Conservation (phyloP, 108 stramenopile species). For the Stephanodiscus minutulus region DNA sequence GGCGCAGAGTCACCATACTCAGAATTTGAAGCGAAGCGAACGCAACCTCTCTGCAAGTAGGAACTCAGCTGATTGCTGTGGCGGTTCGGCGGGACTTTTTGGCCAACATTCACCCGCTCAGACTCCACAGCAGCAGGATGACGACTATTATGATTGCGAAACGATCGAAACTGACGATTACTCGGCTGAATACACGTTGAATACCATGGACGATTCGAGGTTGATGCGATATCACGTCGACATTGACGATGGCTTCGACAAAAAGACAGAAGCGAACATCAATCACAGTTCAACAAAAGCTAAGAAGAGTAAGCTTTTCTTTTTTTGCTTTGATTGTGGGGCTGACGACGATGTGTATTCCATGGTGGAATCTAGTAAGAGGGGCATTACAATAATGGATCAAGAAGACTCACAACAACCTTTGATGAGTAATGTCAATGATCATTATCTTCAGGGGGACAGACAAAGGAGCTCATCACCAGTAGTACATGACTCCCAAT, state of each 20-base stretch:
- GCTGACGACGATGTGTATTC: constrained; percentile 5
- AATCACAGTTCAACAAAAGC: not conserved
- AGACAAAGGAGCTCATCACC: not conserved
- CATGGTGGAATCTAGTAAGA: constrained; percentile 6
- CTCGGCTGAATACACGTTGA: constrained; percentile 39
- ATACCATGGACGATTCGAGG: constrained; percentile 17
- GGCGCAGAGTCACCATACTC: constrained; percentile 32
- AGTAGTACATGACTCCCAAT: not conserved
- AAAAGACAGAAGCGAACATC: not conserved
- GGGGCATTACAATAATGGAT: not conserved
- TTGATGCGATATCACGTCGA: not conserved
- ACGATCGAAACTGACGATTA: constrained; percentile 44
- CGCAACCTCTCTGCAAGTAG: constrained; percentile 8
- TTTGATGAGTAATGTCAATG: not conserved
- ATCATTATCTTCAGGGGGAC: not conserved
- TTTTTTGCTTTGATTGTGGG: constrained; percentile 3
- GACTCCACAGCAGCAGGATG: constrained; percentile 3
- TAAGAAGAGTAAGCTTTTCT: not conserved
- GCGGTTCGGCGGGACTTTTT: not conserved
- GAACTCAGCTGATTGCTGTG: constrained; percentile 10
- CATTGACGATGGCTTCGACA: not conserved
- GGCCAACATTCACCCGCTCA: not conserved
- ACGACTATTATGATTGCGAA: constrained; percentile 30
- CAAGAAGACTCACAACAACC: not conserved
- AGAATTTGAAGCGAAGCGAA: constrained; percentile 35